Base-by-base conservation (phyloP, 495 filamentous ascomycete species). In the Hypomontagnella submonticulosa region DNA sequence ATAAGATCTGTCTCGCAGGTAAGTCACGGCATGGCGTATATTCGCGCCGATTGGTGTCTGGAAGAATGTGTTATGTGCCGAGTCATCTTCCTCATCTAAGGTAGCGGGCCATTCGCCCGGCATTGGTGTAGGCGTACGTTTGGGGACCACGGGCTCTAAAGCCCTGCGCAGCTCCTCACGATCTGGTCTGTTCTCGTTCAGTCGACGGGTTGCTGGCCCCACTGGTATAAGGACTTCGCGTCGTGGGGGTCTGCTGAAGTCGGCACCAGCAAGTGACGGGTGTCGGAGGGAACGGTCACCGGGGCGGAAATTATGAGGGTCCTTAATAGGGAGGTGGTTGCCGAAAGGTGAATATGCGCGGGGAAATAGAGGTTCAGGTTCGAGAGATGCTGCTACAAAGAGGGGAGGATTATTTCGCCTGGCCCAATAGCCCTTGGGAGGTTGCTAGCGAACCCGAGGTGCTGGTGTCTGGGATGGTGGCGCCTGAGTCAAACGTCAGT, bases 101-200 rank as follows among this genome's bases (percentile, higher is more conserved):
- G 42, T 55, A n/a, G 42, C 51, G 27, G 66, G 60, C 66, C 66
- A 69, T 18, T 60, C 38, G 40, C 66, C 66, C 50, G 66, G 66
- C 56, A 69, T 69, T 47, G 46, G 10, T 15, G 9, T 9, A 10
- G 16, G 18, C 36, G 10, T 4, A n/a, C 32, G 27, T 33, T 48
- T 33, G 6, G 52, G 18, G 18, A 20, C 47, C 27, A 20, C 23
- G 23, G 23, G 23, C 23, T 27, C 23, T 27, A 6, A 6, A 3
- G 23, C 3, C 23, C 23, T 6, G 6, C 23, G 2, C 23, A 27
- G 23, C 23, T 27, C 23, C 23, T 2, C 3, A 6, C 23, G 23
- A 2, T 27, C 23, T 27, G 23, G 23, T 6, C 23, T 27, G 23
- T 27, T 6, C 23, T 27, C 23, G 6, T 3, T 27, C 6, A 3